These are phyloP conservation scores for Rugonectria rugulosa DNA, from an alignment of 2,329 filamentous ascomycete genomes.

Conservation along the genomic window DNA sequence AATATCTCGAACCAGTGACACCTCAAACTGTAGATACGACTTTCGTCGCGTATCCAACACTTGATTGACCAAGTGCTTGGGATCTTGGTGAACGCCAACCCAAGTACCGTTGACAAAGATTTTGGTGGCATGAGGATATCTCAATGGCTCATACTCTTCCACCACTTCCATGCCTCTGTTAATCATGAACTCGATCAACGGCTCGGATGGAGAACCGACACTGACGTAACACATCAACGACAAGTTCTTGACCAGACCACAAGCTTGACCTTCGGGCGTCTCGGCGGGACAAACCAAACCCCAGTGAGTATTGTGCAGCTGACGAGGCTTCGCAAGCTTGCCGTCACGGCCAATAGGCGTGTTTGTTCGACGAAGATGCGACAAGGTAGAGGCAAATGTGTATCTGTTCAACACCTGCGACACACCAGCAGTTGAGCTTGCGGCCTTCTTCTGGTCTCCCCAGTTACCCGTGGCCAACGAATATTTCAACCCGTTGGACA, in stretches of 20 bases:
- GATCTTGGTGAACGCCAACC: slow-evolving; percentile 94
- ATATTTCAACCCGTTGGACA: slow-evolving; percentile 95
- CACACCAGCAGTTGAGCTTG: slow-evolving; percentile 92
- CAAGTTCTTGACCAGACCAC: slow-evolving; percentile 96
- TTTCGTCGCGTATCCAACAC: slow-evolving; percentile 81
- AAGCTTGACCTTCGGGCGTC: slow-evolving; percentile 97
- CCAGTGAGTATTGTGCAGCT: slow-evolving; percentile 99
- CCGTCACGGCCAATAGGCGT: slow-evolving; percentile 97
- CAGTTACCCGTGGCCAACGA: slow-evolving; percentile 97
- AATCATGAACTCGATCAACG: slow-evolving; percentile 94
- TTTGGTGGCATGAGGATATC: slow-evolving; percentile 93
- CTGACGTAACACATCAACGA: slow-evolving; percentile 99
- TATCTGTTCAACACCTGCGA: slow-evolving; percentile 98
- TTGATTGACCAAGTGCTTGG: slow-evolving; percentile 81
- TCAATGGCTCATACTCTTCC: slow-evolving; percentile 88
- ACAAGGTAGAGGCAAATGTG: slow-evolving; percentile 94
- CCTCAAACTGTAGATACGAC: slow-evolving; percentile 87
- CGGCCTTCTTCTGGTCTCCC: slow-evolving; percentile 99
- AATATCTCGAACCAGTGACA: slow-evolving; percentile 94
- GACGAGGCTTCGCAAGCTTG: slow-evolving; percentile 96
- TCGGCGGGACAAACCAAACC: slow-evolving; percentile 96
- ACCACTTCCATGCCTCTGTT: slow-evolving; percentile 95
- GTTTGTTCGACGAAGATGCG: slow-evolving; percentile 96
- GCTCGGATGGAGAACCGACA: slow-evolving; percentile 89
- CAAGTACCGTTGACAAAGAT: slow-evolving; percentile 98